Evolutionary conservation across 106 monocot species (phyloP).

Genomic region (Hemerocallis citrina): DNA sequence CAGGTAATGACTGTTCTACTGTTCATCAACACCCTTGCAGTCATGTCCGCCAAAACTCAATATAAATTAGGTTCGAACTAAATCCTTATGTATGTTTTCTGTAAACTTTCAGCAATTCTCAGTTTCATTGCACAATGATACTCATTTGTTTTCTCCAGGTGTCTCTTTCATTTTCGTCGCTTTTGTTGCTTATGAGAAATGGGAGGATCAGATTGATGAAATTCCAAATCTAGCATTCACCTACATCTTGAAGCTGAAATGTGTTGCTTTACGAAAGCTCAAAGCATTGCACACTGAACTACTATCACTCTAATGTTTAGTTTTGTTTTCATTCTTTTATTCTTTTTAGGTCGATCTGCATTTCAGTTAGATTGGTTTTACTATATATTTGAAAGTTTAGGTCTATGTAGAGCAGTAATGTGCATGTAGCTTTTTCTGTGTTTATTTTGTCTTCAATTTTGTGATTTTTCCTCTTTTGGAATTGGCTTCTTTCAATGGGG

Average conservation of each 20-base stretch:
- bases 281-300: background rate
- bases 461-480: no score
- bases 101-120: background rate
- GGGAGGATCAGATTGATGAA: slow-evolving; percentile 9
- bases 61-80: slow-evolving; percentile 1
- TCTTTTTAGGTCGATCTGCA: no score
- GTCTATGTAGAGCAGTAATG: no score
- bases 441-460: no score
- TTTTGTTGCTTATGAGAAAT: slow-evolving; percentile 9
- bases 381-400: no score
- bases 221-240: background rate
- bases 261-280: background rate
- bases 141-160: background rate
- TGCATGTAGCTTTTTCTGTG: no score
- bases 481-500: no score
- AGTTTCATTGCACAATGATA: background rate
- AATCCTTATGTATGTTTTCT: background rate
- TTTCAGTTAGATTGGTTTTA: no score
- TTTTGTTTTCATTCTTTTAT: no score
- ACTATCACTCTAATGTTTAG: no score
- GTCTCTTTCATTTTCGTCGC: background rate
- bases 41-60: background rate
- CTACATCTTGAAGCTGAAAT: slow-evolving; percentile 3
- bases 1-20: background rate
- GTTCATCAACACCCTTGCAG: slow-evolving; percentile 1